phyloP scores from a whole-genome alignment of 305 asterid genomes.

The Petunia hybrid region DNA sequence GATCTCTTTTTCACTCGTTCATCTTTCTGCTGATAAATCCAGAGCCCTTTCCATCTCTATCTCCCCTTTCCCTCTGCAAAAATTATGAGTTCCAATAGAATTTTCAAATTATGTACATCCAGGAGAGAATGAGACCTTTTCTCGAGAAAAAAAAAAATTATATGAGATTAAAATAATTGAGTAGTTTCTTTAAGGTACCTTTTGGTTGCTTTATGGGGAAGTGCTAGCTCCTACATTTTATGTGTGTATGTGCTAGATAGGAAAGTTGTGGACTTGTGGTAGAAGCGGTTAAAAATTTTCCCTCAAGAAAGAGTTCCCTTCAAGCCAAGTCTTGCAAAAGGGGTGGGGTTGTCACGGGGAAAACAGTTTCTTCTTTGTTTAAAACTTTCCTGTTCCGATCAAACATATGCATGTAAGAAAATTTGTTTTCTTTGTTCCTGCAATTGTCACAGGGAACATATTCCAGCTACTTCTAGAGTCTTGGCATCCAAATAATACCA shows the following conservation, averaged over 20 bases:
- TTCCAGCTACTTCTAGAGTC: not conserved
- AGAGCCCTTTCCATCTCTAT: too few species aligned
- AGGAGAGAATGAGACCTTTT: not conserved
- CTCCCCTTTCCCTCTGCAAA: too few species aligned
- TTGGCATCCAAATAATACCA: not conserved
- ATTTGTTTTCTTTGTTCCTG: not conserved
- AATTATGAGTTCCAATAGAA: too few species aligned
- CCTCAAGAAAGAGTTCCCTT: not conserved
- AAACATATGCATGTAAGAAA: not conserved
- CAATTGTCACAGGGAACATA: not conserved
- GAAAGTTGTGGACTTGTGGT: not conserved
- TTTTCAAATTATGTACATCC: too few species aligned
- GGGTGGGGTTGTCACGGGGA: not conserved
- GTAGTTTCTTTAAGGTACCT: not conserved
- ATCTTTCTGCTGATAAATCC: too few species aligned
- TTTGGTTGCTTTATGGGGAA: not conserved
- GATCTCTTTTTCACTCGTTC: too few species aligned
- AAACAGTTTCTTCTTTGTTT: not conserved
- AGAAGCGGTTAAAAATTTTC: not conserved
- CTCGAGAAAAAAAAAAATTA: not conserved
- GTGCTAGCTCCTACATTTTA: not conserved
- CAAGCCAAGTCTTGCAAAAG: not conserved
- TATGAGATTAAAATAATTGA: not conserved
- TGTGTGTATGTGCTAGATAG: not conserved
- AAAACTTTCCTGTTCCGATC: not conserved